Evolutionary conservation across 495 filamentous ascomycete species (phyloP), one percentile per base, ranked within the genome.

Genomic region (Talaromyces adpressus): DNA sequence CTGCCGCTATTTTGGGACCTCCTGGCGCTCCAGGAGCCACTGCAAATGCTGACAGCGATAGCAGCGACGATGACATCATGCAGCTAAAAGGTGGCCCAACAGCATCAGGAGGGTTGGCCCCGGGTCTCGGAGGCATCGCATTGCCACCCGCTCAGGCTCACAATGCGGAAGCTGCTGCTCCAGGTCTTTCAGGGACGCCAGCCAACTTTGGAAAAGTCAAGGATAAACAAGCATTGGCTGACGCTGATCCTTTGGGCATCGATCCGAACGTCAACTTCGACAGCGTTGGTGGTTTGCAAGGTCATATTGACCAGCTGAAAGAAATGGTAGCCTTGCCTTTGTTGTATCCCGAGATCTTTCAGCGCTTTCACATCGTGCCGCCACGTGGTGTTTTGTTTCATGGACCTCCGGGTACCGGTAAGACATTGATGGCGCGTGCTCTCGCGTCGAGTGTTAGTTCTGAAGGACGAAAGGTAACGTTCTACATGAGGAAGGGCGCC

Each of bases 401-500:
- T 74, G 94, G 94, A 11, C 94, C 94, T 59, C 94, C 94, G 18
- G 94, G 94, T 68, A 98, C 94, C 9, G 94, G 94, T 83, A 98
- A 98, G 79, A 98, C 94, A 6, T 80, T 98, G 25, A 82, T 98
- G 69, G 94, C 94, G 45, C 86, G 94, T 66, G 94, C 94, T 52
- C 80, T 98, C 20, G 92, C 95, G 18, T 90, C 91, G 57, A 90
- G 87, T 63, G 87, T 94, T 58, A 87, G 83, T 67, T 82, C 84
- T 2, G 88, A 92, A 61, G 92, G 92, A 52, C 86, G 88, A 60
- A 97, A 98, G 71, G 91, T 98, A 57, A 97, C 91, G 0, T 98
- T 98, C 67, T 98, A 97, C 77, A 98, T 98, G 94, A 86, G 94
- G 45, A 98, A 98, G 73, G 94, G 95, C 62, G 95, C 93, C 36